These are phyloP conservation scores for Beta vulgaris DNA, from an alignment of 148 eudicot genomes.

Conservation along the genomic window DNA sequence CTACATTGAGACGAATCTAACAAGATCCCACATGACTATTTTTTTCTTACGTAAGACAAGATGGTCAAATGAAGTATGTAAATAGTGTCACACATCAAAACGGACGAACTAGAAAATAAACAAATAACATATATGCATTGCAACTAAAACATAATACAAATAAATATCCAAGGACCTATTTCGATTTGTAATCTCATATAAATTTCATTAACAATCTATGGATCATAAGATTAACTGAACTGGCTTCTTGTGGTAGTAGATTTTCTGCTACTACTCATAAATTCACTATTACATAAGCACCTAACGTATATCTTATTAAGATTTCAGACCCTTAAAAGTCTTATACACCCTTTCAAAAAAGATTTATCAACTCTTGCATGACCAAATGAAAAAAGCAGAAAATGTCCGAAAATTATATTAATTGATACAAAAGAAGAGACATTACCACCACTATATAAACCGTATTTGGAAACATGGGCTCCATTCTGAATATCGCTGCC, in stretches of 20 bases:
- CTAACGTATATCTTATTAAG: too few relatives aligned
- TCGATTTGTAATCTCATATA: neutral
- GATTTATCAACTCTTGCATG: too few relatives aligned
- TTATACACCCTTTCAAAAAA: too few relatives aligned
- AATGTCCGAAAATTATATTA: neutral
- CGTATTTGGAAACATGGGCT: conserved; percentile 24
- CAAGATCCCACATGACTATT: neutral
- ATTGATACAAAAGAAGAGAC: conserved; percentile 1
- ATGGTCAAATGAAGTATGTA: too few relatives aligned
- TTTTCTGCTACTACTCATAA: neutral
- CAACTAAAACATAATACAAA: neutral
- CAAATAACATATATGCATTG: neutral
- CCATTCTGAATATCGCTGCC: conserved; percentile 31
- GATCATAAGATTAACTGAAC: neutral
- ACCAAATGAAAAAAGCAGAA: too few relatives aligned
- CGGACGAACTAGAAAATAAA: too few relatives aligned
- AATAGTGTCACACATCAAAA: too few relatives aligned
- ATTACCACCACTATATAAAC: conserved; percentile 33
- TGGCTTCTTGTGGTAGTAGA: neutral
- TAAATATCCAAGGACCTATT: neutral
- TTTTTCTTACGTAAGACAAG: too few relatives aligned
- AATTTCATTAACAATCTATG: neutral
- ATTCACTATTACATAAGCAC: neutral
- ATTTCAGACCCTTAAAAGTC: too few relatives aligned
- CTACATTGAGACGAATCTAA: neutral